Evolutionary conservation across 306 rosid genomes (phyloP), one percentile per base, ranked within the genome.

Genomic region (Urtica urens): DNA sequence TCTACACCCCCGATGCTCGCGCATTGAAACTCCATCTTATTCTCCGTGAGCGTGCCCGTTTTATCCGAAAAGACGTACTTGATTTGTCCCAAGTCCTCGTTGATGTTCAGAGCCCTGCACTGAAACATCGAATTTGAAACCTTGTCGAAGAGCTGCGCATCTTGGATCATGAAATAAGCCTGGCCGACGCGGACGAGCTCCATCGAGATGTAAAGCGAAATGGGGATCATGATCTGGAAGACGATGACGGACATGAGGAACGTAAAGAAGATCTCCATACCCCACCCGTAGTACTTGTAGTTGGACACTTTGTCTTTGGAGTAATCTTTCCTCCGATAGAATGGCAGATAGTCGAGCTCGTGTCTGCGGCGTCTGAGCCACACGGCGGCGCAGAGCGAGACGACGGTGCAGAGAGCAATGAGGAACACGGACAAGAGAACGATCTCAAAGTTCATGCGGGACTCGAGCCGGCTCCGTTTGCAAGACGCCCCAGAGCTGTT

Each of bases 181-280:
- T 92, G 99, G 33, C 99, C 95, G 69, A 92, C 63, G 28, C 99
- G 81, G 58, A 92, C 96, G 74, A 92, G 71, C 73, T 92, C 99
- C 96, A 92, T 82, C 3, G 96, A 81, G 59, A 92, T 92, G 69
- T 92, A 92, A 29, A 92, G 94, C 46, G 99, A 85, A 66, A 92
- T 92, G 5, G 99, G 99, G 72, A 92, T 92, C 99, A 92, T 92
- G 27, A 92, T 92, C 87, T 92, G 99, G 63, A 92, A 92, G 68
- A 92, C 96, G 48, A 92, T 92, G 35, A 92, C 52, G 53, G 99
- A 85, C 68, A 93, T 92, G 81, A 92, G 67, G 58, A 92, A 92
- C 58, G 99, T 79, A 76, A 92, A 81, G 73, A 92, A 77, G 4
- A 75, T 72, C 53, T 92, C 99, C 94, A 82, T 67, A 1, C 87